Evolutionary conservation across 257 asterid genomes (phyloP).

Genomic region (Penstemon newberryi): DNA sequence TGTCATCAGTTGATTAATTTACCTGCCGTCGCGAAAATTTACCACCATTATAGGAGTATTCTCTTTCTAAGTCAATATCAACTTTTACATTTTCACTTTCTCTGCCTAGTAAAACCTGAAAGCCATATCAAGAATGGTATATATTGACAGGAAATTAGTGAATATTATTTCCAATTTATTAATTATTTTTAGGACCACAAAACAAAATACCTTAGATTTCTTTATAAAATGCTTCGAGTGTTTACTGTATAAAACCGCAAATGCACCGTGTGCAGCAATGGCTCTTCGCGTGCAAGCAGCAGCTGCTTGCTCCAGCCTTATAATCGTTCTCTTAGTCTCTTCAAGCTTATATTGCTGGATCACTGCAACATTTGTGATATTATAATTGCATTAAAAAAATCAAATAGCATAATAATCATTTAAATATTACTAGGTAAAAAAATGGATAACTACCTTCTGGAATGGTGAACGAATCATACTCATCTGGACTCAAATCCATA

Average conservation of each 20-base stretch:
- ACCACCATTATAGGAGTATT: conserved; percentile 36
- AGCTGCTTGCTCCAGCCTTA: conserved; percentile 83
- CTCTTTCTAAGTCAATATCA: conserved; percentile 82
- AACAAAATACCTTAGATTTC: conserved; percentile 64
- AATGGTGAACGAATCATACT: conserved; percentile 34
- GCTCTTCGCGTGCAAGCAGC: conserved; percentile 54
- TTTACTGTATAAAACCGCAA: conserved; percentile 65
- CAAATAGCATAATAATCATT: conserved; percentile 13
- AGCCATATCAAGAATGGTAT: conserved; percentile 29
- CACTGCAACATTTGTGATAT: conserved; percentile 44
- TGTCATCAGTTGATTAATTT: not conserved
- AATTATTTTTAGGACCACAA: not conserved
- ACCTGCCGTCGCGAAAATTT: conserved; percentile 87
- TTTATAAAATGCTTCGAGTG: conserved; percentile 51
- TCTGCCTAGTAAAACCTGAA: conserved; percentile 81
- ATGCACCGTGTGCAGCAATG: conserved; percentile 58
- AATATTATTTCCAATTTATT: conserved; percentile 1
- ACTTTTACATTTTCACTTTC: conserved; percentile 57
- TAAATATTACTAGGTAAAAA: conserved; percentile 9
- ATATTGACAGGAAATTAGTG: conserved; percentile 7
- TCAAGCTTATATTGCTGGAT: conserved; percentile 42
- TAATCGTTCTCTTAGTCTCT: conserved; percentile 51
- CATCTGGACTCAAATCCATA: conserved; percentile 79
- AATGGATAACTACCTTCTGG: conserved; percentile 57
- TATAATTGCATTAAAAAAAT: not conserved